Evolutionary conservation across 73 alveolate genomes (phyloP).

Genomic region (Paramecium bursaria): DNA sequence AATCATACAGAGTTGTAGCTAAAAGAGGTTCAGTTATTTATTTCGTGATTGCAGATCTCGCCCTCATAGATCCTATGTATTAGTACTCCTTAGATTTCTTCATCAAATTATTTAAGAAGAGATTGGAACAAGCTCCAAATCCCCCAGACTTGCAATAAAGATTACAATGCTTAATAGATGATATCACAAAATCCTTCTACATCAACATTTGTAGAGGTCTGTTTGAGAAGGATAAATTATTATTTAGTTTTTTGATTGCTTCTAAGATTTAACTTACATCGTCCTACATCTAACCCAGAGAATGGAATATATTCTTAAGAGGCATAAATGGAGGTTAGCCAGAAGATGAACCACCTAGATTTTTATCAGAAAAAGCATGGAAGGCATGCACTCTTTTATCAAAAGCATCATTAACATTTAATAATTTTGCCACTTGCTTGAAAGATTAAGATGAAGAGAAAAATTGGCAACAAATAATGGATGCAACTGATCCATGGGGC

Average conservation of each 20-base stretch:
- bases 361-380: constrained; percentile 66
- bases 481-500: constrained; percentile 64
- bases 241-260: constrained; percentile 93
- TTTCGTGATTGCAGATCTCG: constrained; percentile 97
- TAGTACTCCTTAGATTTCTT: constrained; percentile 99
- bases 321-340: constrained; percentile 87
- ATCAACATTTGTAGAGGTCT: constrained; percentile 99
- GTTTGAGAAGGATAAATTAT: constrained; percentile 97
- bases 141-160: constrained; percentile 89
- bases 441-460: constrained; percentile 72
- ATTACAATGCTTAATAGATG: constrained; percentile 89
- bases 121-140: constrained; percentile 95
- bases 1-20: constrained; percentile 95
- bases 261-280: constrained; percentile 86
- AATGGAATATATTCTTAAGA: constrained; percentile 96
- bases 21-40: constrained; percentile 98
- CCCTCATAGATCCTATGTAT: constrained; percentile 98
- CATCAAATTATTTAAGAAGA: constrained; percentile 95
- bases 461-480: constrained; percentile 63
- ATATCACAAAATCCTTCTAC: constrained; percentile 97
- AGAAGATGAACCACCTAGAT: constrained; percentile 80
- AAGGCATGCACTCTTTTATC: constrained; percentile 15
- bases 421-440: constrained; percentile 79
- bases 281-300: constrained; percentile 82
- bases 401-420: constrained; percentile 63